Percentiles rank a stretch among this genome's conserved stretches.
Evolutionary conservation across 805 yeast species (phyloP).

Genomic region (Grigorovia humatica): DNA sequence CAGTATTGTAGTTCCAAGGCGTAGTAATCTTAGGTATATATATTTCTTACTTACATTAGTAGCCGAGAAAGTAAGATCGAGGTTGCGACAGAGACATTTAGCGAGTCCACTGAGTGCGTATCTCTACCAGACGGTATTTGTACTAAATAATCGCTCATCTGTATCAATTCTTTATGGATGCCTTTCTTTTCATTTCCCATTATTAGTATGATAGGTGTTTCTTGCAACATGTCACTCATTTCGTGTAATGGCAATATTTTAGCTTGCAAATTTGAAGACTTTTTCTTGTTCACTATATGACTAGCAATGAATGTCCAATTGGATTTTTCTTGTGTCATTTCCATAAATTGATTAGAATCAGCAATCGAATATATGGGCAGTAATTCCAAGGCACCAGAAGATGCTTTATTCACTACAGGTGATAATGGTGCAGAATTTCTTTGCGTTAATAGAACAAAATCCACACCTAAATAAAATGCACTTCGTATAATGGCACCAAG

Average conservation of each 20-base stretch:
- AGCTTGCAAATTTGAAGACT: constrained; percentile 28
- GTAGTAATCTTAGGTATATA: not conserved
- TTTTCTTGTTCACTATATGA: constrained; percentile 26
- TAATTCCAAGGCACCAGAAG: constrained; percentile 77
- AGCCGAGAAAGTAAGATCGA: constrained; percentile 46
- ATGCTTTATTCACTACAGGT: constrained; percentile 68
- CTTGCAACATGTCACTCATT: constrained; percentile 34
- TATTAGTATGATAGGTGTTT: constrained; percentile 56
- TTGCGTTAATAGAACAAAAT: constrained; percentile 60
- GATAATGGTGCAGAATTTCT: constrained; percentile 65
- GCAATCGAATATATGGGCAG: constrained; percentile 48
- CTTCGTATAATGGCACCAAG: constrained; percentile 75
- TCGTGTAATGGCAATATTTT: constrained; percentile 32
- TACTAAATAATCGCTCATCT: constrained; percentile 42
- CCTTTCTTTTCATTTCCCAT: constrained; percentile 86
- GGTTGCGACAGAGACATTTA: constrained; percentile 86
- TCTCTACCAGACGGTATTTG: constrained; percentile 22
- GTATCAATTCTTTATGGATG: constrained; percentile 53
- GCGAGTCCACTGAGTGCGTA: constrained; percentile 48
- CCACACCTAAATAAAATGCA: constrained; percentile 75
- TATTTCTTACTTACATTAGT: constrained; percentile 4
- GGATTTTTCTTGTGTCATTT: constrained; percentile 35
- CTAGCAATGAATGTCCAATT: constrained; percentile 72
- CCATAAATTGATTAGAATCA: constrained; percentile 56
- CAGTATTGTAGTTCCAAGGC: not conserved